These are phyloP conservation scores for Glutinoglossum americanum DNA, from an alignment of 495 filamentous ascomycete genomes.

Conservation along the genomic window DNA sequence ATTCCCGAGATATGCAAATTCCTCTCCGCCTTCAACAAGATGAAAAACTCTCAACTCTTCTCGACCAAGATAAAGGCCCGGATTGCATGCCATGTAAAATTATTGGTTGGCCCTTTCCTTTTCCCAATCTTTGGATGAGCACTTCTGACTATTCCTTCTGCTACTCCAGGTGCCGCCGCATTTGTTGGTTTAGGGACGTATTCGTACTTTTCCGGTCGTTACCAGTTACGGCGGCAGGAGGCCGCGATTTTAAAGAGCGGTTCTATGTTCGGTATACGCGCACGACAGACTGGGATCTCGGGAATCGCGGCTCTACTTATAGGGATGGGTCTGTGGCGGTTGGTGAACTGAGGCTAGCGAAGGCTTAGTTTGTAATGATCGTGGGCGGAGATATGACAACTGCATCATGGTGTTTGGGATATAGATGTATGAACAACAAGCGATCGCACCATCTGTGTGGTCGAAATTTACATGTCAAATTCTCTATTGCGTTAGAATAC, in stretches of 20 bases:
- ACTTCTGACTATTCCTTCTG: constrained; percentile 5
- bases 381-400: too few species aligned
- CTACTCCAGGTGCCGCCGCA: constrained; percentile 43
- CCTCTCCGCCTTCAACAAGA: constrained; percentile 22
- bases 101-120: constrained; percentile 28
- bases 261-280: constrained; percentile 57
- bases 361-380: background rate
- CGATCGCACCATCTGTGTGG: background rate
- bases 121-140: background rate
- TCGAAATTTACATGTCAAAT: background rate
- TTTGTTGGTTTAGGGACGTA: constrained; percentile 82
- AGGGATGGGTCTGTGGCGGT: constrained; percentile 41
- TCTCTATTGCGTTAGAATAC: background rate
- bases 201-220: constrained; percentile 61
- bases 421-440: background rate
- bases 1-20: constrained; percentile 7
- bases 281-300: constrained; percentile 44
- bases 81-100: constrained; percentile 51
- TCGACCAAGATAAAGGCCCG: constrained; percentile 40
- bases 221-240: constrained; percentile 48
- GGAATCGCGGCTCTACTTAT: constrained; percentile 47
- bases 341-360: constrained; percentile 24
- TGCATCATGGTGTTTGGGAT: background rate
- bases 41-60: constrained; percentile 27
- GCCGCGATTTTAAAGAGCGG: constrained; percentile 45